Base-by-base conservation (phyloP, 176 grass and related monocot species). In the Triticum aestivum region DNA sequence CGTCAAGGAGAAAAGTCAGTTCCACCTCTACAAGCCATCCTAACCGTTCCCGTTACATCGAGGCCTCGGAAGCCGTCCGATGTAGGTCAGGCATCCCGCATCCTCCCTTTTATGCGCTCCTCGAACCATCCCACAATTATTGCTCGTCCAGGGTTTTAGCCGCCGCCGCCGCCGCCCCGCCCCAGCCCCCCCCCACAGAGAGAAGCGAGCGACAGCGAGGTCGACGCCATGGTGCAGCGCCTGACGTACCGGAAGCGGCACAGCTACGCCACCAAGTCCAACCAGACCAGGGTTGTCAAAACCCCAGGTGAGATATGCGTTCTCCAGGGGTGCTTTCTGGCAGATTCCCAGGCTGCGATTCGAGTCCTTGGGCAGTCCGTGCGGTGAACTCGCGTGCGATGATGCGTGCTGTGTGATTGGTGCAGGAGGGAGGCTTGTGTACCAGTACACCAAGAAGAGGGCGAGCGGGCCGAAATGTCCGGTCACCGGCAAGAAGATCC, bases 221-320 rank as follows among this genome's bases (percentile, higher is more conserved):
- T 37, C 42, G 80, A 75, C 77, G 81, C 91, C 66, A 97, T 97
- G 94, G 94, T 92, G 81, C 86, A 97, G 84, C 92, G 94, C 27
- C 81, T 97, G 61, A 94, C 94, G 15, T 97, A 97, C 71, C 83
- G 94, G 66, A 97, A 94, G 86, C 84, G 92, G 83, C 94, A 94
- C 49, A 94, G 94, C 92, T 97, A 97, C 62, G 94, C 92, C 80
- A 97, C 92, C 83, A 97, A 97, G 77, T 97, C 94, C 75, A 97
- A 97, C 73, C 94, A 97, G 82, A 97, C 94, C 23, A 90, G 94
- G 88, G 92, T 97, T 41, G 94, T 97, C 68, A 97, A 97, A 88
- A 97, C 94, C 73, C 92, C 92, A 86, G 94, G 94, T 94, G 24
- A 77, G 75, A 68, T 77, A 34, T 63, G 33, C 56, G 41, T 49